Conservation (phyloP, 352 stramenopile species). For the Pythium sukuiense region DNA sequence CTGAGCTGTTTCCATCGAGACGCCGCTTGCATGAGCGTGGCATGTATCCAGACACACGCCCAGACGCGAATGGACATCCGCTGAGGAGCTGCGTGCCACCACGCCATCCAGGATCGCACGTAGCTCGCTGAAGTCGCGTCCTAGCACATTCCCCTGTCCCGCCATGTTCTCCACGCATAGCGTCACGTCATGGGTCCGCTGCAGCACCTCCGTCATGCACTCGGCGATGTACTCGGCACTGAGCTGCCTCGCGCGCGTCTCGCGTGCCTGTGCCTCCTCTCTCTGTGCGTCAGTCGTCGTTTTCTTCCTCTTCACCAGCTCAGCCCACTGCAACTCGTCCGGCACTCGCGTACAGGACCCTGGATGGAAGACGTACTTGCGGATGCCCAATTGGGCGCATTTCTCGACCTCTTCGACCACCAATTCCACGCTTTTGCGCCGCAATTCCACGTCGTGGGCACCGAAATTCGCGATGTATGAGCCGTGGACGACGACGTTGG, state of each 20-base stretch:
- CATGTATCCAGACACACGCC: slow-evolving; percentile 52
- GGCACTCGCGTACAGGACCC: slow-evolving; percentile 33
- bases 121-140: slow-evolving; percentile 37
- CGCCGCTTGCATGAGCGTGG: slow-evolving; percentile 41
- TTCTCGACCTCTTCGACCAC: slow-evolving; percentile 45
- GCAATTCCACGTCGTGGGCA: slow-evolving; percentile 34
- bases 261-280: slow-evolving; percentile 14
- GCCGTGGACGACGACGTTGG: slow-evolving; percentile 40
- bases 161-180: slow-evolving; percentile 51
- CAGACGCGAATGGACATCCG: slow-evolving; percentile 13
- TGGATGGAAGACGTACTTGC: slow-evolving; percentile 47
- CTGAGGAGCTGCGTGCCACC: background rate
- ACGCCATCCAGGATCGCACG: slow-evolving; percentile 34
- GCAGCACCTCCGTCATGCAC: slow-evolving; percentile 34
- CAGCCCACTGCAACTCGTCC: slow-evolving; percentile 9
- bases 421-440: slow-evolving; percentile 37
- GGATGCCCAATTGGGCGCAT: slow-evolving; percentile 40
- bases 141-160: slow-evolving; percentile 41
- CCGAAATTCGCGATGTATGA: slow-evolving; percentile 50
- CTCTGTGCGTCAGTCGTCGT: slow-evolving; percentile 10
- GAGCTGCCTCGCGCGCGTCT: slow-evolving; percentile 8
- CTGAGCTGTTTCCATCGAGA: slow-evolving; percentile 21
- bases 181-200: slow-evolving; percentile 28
- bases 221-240: slow-evolving; percentile 36
- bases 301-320: slow-evolving; percentile 17